These are phyloP conservation scores for Pleodorina starrii DNA, from an alignment of 139 green algal species.

Conservation along the genomic window DNA sequence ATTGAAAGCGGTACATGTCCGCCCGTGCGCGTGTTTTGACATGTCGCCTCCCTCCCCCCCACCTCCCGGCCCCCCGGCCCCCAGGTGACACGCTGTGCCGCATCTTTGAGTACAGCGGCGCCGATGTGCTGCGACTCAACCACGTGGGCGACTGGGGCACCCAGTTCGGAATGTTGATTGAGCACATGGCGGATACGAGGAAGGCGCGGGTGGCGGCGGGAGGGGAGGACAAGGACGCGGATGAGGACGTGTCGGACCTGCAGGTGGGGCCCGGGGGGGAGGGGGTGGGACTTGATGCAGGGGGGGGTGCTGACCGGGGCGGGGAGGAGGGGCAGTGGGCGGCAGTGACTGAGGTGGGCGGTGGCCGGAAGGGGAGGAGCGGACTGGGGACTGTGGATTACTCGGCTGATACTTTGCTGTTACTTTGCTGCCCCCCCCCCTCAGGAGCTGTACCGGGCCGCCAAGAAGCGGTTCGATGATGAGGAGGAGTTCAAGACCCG, in stretches of 20 bases:
- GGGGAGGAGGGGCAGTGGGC: background rate
- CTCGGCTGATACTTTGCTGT: no score
- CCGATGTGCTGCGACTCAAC: constrained; percentile 94
- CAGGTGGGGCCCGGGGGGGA: constrained; percentile 52
- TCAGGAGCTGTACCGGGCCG: constrained; percentile 65
- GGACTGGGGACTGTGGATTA: background rate
- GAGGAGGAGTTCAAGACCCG: constrained; percentile 97
- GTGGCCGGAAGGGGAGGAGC: background rate
- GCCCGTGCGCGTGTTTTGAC: no score
- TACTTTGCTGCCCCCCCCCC: background rate
- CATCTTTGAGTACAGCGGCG: constrained; percentile 91
- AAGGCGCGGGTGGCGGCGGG: constrained; percentile 66
- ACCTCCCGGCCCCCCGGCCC: background rate
- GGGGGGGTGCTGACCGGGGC: no score
- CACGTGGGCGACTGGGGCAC: constrained; percentile 99
- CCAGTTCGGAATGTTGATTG: constrained; percentile 99
- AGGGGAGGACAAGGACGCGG: constrained; percentile 66
- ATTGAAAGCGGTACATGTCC: no score
- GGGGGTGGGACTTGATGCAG: background rate
- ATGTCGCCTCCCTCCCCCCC: background rate
- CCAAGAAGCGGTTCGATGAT: constrained; percentile 96
- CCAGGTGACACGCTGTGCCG: constrained; percentile 74
- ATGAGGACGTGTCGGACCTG: constrained; percentile 87
- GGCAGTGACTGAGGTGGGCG: background rate
- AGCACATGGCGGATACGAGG: constrained; percentile 82